Evolutionary conservation across 2,329 filamentous ascomycete genomes (phyloP).

Genomic region (Gnomoniopsis sp.): DNA sequence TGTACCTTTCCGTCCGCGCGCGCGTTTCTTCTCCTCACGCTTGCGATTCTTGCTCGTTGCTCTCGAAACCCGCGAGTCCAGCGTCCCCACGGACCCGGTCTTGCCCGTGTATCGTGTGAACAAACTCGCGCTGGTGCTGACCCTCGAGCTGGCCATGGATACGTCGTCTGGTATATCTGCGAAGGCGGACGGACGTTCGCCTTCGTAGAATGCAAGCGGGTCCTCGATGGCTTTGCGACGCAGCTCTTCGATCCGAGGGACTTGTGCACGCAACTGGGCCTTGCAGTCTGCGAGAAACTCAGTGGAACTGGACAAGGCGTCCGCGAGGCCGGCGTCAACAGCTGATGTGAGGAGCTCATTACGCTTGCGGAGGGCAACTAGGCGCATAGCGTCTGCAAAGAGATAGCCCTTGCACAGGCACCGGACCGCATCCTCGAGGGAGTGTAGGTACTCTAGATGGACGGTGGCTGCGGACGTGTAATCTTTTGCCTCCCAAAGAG

Average conservation of each 20-base stretch:
- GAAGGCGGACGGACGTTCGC: conserved; percentile 47
- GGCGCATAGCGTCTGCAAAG: conserved; percentile 84
- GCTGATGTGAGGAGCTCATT: conserved; percentile 62
- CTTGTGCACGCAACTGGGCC: conserved; percentile 75
- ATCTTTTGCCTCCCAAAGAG: conserved; percentile 79
- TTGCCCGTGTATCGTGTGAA: conserved; percentile 90
- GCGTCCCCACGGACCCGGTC: conserved; percentile 58
- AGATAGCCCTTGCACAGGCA: conserved; percentile 82
- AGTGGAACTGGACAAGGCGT: conserved; percentile 77
- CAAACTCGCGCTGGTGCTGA: conserved; percentile 79
- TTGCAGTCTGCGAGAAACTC: conserved; percentile 94
- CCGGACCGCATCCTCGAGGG: conserved; percentile 67
- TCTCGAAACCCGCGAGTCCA: conserved; percentile 69
- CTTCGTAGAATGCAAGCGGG: conserved; percentile 85
- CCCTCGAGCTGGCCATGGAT: conserved; percentile 76
- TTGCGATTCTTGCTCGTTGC: conserved; percentile 84
- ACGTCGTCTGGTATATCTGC: conserved; percentile 76
- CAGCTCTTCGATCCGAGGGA: conserved; percentile 81
- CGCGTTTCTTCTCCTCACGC: conserved; percentile 91
- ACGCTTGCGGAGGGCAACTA: conserved; percentile 60
- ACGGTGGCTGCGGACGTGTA: conserved; percentile 77
- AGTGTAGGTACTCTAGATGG: conserved; percentile 74
- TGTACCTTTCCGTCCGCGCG: conserved; percentile 90
- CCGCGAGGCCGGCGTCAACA: conserved; percentile 75
- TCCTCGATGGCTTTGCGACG: conserved; percentile 78